These are phyloP conservation scores for Orychophragmus violaceus DNA, from an alignment of 345 rosid species.

Conservation along the genomic window DNA sequence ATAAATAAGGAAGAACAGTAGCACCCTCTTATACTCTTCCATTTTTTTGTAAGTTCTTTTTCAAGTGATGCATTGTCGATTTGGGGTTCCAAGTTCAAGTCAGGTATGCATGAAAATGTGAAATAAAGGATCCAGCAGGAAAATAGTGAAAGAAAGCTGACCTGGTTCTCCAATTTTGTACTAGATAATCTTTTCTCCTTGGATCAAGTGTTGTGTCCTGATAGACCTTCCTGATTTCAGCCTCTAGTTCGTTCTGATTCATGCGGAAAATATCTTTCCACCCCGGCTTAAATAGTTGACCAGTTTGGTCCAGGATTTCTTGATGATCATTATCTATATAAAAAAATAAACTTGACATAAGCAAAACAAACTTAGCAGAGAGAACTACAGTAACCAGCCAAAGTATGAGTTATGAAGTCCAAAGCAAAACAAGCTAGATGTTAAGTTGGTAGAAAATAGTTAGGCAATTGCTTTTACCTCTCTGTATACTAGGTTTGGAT, in stretches of 20 bases:
- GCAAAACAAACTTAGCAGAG: slow-evolving; percentile 12
- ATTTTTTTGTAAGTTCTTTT: neutral
- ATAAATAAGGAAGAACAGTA: neutral
- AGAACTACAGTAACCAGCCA: neutral
- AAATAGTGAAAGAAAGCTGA: slow-evolving; percentile 41
- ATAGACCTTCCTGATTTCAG: slow-evolving; percentile 80
- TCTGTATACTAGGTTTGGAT: slow-evolving; percentile 39
- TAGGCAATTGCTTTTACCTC: slow-evolving; percentile 37
- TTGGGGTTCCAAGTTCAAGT: neutral
- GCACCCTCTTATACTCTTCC: neutral
- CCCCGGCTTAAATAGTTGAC: slow-evolving; percentile 87
- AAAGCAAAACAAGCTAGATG: slow-evolving; percentile 1
- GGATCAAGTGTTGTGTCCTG: slow-evolving; percentile 90
- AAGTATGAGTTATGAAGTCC: slow-evolving; percentile 13
- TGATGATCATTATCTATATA: slow-evolving; percentile 44
- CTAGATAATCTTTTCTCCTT: slow-evolving; percentile 76
- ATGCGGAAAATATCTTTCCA: slow-evolving; percentile 92
- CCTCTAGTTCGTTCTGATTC: slow-evolving; percentile 90
- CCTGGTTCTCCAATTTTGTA: slow-evolving; percentile 87
- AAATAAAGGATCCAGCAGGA: slow-evolving; percentile 27
- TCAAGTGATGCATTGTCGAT: neutral
- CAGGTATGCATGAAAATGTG: neutral
- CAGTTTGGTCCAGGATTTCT: slow-evolving; percentile 60
- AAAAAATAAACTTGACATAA: slow-evolving; percentile 11
- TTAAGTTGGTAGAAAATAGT: neutral